Evolutionary conservation across 257 asterid species (phyloP), one percentile per base, ranked within the genome.

Genomic region (Solanum corneliomulleri): DNA sequence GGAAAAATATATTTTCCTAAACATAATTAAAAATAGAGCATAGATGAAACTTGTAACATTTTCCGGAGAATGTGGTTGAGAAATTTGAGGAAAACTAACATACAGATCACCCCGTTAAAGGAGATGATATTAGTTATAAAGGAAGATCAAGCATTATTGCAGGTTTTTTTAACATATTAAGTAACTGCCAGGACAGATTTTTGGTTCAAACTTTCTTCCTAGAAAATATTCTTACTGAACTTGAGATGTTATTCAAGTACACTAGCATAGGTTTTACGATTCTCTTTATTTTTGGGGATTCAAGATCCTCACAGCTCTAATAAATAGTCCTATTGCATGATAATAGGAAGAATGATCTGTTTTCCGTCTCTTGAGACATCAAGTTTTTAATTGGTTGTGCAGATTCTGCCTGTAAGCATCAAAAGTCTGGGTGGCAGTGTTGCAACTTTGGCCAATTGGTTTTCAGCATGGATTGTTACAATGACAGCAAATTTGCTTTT

Each of bases 381-480:
- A 5, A 27, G 29, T 27, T 45, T 4, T 47, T 47, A 27, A 77
- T 74, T 84, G 71, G 64, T 80, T 41, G 31, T 91, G 90, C 93
- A 96, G 99, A 95, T 96, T 87, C 98, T 96, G 87, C 99, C 98
- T 1, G 97, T 96, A 52, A 94, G 91, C 90, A 93, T 96, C 87
- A 96, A 96, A 86, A 95, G 99, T 33, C 94, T 96, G 87, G 99
- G 94, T 29, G 99, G 99, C 84, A 96, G 98, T 89, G 97, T 94
- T 70, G 99, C 98, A 70, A 96, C 98, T 37, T 87, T 96, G 87
- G 92, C 93, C 66, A 96, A 95, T 87, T 96, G 99, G 99, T 88
- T 94, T n/a, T 49, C 96, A 1, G 98, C 98, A 18, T 94, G 96
- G 74, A 71, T 92, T 42, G 91, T 95, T 58, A 95, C 98, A 27